Conservation (phyloP, 305 asterid genomes). For the Rubia occidens region DNA sequence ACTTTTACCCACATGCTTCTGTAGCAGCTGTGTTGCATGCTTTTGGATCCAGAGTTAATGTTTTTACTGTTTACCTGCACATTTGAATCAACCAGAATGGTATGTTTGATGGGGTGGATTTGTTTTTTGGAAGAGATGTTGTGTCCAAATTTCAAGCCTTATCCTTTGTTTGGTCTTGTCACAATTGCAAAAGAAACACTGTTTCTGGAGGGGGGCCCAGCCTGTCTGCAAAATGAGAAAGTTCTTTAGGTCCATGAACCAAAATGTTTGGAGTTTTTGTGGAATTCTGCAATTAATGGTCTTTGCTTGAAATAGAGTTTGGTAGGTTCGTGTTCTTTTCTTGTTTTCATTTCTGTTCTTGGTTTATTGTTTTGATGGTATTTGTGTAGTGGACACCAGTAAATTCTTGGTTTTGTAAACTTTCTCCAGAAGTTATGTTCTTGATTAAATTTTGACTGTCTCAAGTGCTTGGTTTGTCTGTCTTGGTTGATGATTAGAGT, state of each 20-base stretch:
- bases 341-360: neutral
- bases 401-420: neutral
- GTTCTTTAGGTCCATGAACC: neutral
- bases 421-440: neutral
- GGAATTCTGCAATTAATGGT: neutral
- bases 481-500: neutral
- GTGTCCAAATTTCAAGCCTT: neutral
- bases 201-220: neutral
- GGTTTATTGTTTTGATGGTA: neutral
- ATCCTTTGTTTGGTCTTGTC: constrained; percentile 5
- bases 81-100: constrained; percentile 1
- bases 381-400: neutral
- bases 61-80: constrained; percentile 6
- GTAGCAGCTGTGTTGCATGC: constrained; percentile 20
- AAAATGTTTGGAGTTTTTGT: constrained; percentile 1
- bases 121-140: constrained; percentile 5
- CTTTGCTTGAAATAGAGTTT: neutral
- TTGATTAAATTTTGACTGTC: neutral
- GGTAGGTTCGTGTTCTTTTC: neutral
- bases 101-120: neutral
- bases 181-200: neutral
- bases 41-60: constrained; percentile 3
- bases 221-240: neutral
- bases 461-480: neutral
- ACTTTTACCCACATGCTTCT: constrained; percentile 8